Evolutionary conservation across 73 alveolate species (phyloP).

Genomic region (Paramecium tetraurelia): DNA sequence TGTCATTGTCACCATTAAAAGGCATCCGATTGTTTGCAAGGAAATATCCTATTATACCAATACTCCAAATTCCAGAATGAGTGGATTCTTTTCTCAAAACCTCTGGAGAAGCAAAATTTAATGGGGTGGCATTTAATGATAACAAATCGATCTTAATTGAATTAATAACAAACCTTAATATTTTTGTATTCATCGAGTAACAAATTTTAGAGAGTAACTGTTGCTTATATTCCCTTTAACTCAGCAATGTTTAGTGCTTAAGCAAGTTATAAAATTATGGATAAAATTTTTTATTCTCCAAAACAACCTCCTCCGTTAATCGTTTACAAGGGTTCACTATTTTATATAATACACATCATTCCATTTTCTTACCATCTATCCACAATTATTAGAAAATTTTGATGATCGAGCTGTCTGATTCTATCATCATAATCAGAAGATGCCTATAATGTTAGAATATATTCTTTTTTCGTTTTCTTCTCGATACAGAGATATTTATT

Average conservation of each 20-base stretch:
- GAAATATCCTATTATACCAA: background rate
- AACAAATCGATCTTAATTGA: slow-evolving; percentile 25
- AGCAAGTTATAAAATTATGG: background rate
- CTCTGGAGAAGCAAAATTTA: slow-evolving; percentile 38
- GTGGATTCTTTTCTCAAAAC: slow-evolving; percentile 17
- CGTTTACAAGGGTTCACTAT: background rate
- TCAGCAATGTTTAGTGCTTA: background rate
- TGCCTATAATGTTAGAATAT: background rate
- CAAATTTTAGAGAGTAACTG: slow-evolving; percentile 1
- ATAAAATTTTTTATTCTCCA: background rate
- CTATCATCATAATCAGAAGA: background rate
- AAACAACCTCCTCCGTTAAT: background rate
- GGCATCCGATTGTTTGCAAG: slow-evolving; percentile 21
- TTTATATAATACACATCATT: background rate
- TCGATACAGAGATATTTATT: background rate
- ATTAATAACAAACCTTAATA: slow-evolving; percentile 3
- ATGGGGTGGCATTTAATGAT: background rate
- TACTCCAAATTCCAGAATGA: slow-evolving; percentile 23
- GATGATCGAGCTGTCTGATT: background rate
- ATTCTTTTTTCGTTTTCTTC: background rate
- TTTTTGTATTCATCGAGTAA: background rate
- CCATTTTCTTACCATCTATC: background rate
- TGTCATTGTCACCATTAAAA: background rate
- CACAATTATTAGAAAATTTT: background rate
- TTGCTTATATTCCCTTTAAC: background rate